Evolutionary conservation across 2,329 filamentous ascomycete species (phyloP), one percentile per base, ranked within the genome.

Genomic region (Ramularia collo-cygni): DNA sequence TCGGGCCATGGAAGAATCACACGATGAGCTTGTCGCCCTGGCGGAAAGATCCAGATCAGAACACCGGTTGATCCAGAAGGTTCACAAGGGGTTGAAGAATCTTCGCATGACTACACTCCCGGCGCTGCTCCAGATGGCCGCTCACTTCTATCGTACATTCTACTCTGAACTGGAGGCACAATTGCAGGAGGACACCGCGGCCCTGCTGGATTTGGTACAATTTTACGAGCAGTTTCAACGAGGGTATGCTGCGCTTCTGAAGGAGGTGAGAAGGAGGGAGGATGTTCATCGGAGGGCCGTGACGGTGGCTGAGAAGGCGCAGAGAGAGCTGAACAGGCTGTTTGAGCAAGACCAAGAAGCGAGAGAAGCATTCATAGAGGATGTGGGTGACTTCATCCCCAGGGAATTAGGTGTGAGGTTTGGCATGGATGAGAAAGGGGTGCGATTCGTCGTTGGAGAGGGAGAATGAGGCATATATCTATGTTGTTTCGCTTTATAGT

Each of bases 211-310:
- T 15, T 76, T 95, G 54, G 74, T 79, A 8, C 70, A 77, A n/a
- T 86, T 95, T 54, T 96, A 95, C 62, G 83, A 90, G 45, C 81
- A 83, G 13, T 98, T 96, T 55, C 73, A 85, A 14, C 75, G 79
- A 37, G 86, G 88, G 0, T 96, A 98, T 57, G 83, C 87, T 51
- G 80, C 82, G 14, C 69, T 98, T 9, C 74, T 95, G 16, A 73
- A 94, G 1, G 92, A 98, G 61, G 82, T 88, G 4, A 82, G 83
- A 37, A 74, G 92, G 16, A 75, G 92, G 8, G 78, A 77, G 44
- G 69, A 74, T 10, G 77, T 85, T 26, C 84, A 92, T 54, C 77
- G 82, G 21, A 80, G 83, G 47, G 82, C 93, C 37, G 74, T 81
- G 50, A 73, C 71, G 30, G 78, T 94, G 17, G 83, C 88, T 56